Base-by-base conservation (phyloP, 768 basidiomycete genomes). In the Suillus subluteus region DNA sequence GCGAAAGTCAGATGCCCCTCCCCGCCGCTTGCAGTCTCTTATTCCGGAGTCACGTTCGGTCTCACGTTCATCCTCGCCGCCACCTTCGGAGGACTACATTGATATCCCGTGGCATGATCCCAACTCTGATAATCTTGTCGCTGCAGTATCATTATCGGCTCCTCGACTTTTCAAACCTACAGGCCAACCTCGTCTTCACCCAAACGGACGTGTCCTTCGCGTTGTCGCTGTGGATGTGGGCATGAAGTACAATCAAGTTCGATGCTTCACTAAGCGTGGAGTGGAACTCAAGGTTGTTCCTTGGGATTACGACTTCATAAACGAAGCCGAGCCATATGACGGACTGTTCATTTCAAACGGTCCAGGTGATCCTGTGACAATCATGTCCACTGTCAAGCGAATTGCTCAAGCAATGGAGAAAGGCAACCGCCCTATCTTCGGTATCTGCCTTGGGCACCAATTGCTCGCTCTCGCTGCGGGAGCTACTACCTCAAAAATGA, bases 171-270 rank as follows among this genome's bases (percentile, higher is more conserved):
- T 90, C 83, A 82, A 83, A 70, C 88, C 92, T 23, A 83, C 83
- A 11, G 76, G 77, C 44, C 74, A 74, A n/a, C 82, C 87, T 30
- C 86, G 81, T 63, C 75, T 87, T 41, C 94, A 98, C 74, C 91
- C 94, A 3, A 89, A 88, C 1, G 94, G 92, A 38, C 88, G 96
- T 61, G 80, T 87, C 0, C 75, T 99, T 38, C 91, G 98, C 67
- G 87, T 99, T 37, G 74, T 99, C 18, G 95, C 95, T 6, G 81
- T 99, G 66, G 98, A 99, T 76, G 97, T 99, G 62, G 98, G 98
- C n/a, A 99, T 99, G 94, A 99, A 99, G 80, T 98, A 93, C 83
- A 99, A 99, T 79, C 98, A 99, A 79, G 96, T 99, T 72, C 87
- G 98, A 41, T 99, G 98, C 82, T 98, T 99, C 81, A 88, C 87